Evolutionary conservation across 331 rosid species (phyloP), one percentile per base, ranked within the genome.

Genomic region (Stylosanthes scabra): DNA sequence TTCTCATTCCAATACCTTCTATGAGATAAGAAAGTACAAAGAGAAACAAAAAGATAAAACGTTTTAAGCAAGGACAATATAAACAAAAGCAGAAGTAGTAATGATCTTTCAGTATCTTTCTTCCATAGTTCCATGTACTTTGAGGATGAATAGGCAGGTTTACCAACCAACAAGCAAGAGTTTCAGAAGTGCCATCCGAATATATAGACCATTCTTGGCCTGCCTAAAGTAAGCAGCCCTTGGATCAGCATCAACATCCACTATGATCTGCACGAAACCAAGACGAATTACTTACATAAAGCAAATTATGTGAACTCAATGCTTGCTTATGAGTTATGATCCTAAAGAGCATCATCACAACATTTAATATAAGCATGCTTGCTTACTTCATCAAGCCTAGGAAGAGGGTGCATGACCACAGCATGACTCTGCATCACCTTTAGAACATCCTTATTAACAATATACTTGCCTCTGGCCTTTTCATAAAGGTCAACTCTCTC

Each of bases 221-320:
- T 91, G 98, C 71, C 96, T 88, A 74, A 93, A 93, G 84, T 89
- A 91, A 70, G 96, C 92, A 72, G 94, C 97, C 74, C 94, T 85
- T 2, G 87, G 82, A 85, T 93, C 96, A 67, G 50, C 63, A 76
- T 93, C 98, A 74, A 91, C 97, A 49, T 89, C 97, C 56, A 82
- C 86, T 1, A 88, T 82, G 74, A 93, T 91, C 97, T 93, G 84
- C 85, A 88, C 20, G 44, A 56, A 63, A 75, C 49, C 75, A 74
- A 44, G 9, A 62, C 7, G 14, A 49, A 41, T 16, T 25, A n/a
- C n/a, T n/a, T n/a, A 7, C 31, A 5, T 11, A 25, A 59, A 74
- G 37, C 5, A 64, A 25, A 25, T 47, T n/a, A 2, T 11, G 45
- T 42, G 39, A 68, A 51, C 56, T 68, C 39, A 69, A 47, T 65